Evolutionary conservation across 2,329 filamentous ascomycete species (phyloP).

Genomic region (Claviceps fusiformis): DNA sequence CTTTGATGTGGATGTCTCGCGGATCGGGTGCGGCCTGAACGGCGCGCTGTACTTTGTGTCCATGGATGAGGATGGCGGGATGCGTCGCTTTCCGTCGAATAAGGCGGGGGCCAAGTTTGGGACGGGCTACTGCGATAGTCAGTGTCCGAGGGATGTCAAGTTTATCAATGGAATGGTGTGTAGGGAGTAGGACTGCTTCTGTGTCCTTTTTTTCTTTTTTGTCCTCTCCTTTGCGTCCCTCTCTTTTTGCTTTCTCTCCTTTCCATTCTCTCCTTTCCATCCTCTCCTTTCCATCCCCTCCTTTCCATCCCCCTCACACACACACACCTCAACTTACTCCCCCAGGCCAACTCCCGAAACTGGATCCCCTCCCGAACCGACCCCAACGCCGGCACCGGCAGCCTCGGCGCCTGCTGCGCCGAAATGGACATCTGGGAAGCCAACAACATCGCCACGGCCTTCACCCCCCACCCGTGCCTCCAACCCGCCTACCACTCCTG

Average conservation of each 20-base stretch:
- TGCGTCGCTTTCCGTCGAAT: constrained; percentile 34
- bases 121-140: constrained; percentile 40
- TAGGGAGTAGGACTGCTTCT: too few relatives aligned
- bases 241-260: too few relatives aligned
- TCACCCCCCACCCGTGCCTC: constrained; percentile 52
- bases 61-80: constrained; percentile 46
- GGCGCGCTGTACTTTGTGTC: constrained; percentile 54
- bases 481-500: constrained; percentile 36
- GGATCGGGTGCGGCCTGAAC: constrained; percentile 56
- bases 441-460: constrained; percentile 49
- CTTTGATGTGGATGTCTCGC: constrained; percentile 36
- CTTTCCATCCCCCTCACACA: background rate
- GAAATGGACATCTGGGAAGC: constrained; percentile 54
- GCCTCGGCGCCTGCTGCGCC: constrained; percentile 43
- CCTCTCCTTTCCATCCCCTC: background rate
- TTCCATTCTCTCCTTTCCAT: background rate
- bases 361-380: constrained; percentile 39
- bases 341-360: constrained; percentile 27
- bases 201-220: too few relatives aligned
- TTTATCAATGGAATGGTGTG: background rate
- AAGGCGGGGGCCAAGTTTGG: constrained; percentile 44
- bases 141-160: constrained; percentile 33
- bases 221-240: too few relatives aligned
- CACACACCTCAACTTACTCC: background rate
- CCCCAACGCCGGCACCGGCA: constrained; percentile 38